Conservation (phyloP, 768 basidiomycete genomes). For the Mycena maculata region DNA sequence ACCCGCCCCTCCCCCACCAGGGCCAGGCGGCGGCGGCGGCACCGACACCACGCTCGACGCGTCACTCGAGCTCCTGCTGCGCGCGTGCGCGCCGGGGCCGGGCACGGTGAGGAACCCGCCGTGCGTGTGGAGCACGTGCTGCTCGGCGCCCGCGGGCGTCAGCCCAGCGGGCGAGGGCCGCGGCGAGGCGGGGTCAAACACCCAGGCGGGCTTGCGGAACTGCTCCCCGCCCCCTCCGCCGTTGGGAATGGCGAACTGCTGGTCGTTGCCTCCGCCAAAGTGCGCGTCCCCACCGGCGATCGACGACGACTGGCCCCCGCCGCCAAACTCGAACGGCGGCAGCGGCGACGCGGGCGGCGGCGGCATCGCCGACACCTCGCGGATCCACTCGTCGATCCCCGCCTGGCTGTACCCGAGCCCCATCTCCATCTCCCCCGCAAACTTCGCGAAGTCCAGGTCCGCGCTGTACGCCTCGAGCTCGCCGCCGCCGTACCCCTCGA, state of each 20-base stretch:
- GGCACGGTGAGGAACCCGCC: conserved; percentile 31
- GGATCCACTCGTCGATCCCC: conserved; percentile 72
- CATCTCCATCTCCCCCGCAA: background rate
- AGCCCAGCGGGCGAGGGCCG: background rate
- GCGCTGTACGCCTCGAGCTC: conserved; percentile 7
- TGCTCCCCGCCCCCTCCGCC: too few species aligned
- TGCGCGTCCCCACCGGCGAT: background rate
- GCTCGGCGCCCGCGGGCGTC: background rate
- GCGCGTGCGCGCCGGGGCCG: conserved; percentile 22
- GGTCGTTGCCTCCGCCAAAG: background rate
- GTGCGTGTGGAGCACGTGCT: background rate
- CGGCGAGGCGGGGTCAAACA: background rate
- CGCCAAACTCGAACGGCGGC: conserved; percentile 20
- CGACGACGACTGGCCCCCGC: background rate
- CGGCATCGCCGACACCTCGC: conserved; percentile 58
- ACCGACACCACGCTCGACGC: conserved; percentile 32
- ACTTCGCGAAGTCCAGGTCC: background rate
- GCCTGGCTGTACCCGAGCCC: conserved; percentile 1
- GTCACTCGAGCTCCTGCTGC: conserved; percentile 34
- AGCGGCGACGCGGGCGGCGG: conserved; percentile 30
- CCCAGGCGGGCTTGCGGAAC: background rate
- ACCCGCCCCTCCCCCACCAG: background rate
- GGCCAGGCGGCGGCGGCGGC: background rate
- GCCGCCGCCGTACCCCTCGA: conserved; percentile 13
- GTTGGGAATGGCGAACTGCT: too few species aligned